phyloP scores from a whole-genome alignment of 495 filamentous ascomycete species.

The Penicillium pancosmium region DNA sequence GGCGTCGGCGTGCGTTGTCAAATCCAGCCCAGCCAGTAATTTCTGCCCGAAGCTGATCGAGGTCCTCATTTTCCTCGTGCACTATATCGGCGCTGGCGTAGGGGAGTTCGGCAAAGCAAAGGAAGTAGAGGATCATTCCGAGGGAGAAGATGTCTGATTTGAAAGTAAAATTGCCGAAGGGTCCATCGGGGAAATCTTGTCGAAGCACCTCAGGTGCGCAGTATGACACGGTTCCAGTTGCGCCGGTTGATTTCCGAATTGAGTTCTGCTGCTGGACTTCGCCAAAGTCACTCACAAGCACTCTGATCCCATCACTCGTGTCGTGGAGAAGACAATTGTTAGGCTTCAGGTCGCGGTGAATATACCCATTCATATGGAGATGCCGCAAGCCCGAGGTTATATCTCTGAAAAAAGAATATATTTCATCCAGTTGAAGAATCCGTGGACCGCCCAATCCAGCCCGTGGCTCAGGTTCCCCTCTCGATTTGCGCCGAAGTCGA shows the following conservation, averaged over 20 bases:
- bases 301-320: constrained; percentile 67
- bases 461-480: constrained; percentile 57
- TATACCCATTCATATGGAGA: constrained; percentile 90
- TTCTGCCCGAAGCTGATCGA: constrained; percentile 85
- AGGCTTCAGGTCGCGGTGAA: constrained; percentile 94
- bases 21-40: constrained; percentile 88
- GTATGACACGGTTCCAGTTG: constrained; percentile 95
- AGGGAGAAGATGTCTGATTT: constrained; percentile 97
- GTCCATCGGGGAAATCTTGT: constrained; percentile 64
- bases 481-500: constrained; percentile 76
- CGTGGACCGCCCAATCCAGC: constrained; percentile 56
- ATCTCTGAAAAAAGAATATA: constrained; percentile 95
- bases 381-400: constrained; percentile 90
- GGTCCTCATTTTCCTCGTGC: constrained; percentile 86
- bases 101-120: constrained; percentile 90
- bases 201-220: constrained; percentile 93
- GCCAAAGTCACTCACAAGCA: constrained; percentile 95
- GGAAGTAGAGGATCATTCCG: constrained; percentile 97
- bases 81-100: constrained; percentile 81
- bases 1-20: constrained; percentile 67
- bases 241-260: constrained; percentile 82
- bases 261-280: constrained; percentile 85
- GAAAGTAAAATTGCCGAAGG: constrained; percentile 86
- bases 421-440: constrained; percentile 81
- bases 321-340: constrained; percentile 91